These are phyloP conservation scores for Calycina marina DNA, from an alignment of 2,329 filamentous ascomycete species.

Conservation along the genomic window DNA sequence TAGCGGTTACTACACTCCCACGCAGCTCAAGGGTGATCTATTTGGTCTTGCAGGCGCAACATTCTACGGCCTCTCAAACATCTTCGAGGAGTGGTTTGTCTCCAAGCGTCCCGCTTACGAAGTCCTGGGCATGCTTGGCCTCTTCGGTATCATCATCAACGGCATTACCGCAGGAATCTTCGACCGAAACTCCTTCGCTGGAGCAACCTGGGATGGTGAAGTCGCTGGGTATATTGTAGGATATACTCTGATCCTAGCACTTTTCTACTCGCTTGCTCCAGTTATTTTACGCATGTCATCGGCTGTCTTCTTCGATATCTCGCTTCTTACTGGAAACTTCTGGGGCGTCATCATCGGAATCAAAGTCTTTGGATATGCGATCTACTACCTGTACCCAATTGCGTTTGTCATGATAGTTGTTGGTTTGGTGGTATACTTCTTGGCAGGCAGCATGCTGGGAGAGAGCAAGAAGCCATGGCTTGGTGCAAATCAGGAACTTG, in stretches of 20 bases:
- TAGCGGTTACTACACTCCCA: constrained; percentile 51
- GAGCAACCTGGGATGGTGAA: constrained; percentile 47
- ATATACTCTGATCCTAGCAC: constrained; percentile 66
- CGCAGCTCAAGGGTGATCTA: constrained; percentile 79
- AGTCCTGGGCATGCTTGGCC: constrained; percentile 77
- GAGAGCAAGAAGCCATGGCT: constrained; percentile 94
- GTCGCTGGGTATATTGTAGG: constrained; percentile 76
- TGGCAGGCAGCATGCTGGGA: constrained; percentile 66
- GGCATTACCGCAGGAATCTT: constrained; percentile 85
- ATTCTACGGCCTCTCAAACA: constrained; percentile 82
- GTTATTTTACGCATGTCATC: constrained; percentile 78
- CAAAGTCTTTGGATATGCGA: constrained; percentile 61
- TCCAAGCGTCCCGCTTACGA: constrained; percentile 78
- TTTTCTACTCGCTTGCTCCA: constrained; percentile 83
- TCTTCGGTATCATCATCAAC: constrained; percentile 84
- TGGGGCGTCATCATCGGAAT: constrained; percentile 93
- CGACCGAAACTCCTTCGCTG: constrained; percentile 58
- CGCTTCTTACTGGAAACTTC: constrained; percentile 84
- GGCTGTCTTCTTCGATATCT: constrained; percentile 95
- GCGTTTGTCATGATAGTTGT: constrained; percentile 87
- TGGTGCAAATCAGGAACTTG: constrained; percentile 69
- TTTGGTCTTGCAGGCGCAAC: constrained; percentile 83
- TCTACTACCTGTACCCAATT: constrained; percentile 90
- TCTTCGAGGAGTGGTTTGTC: constrained; percentile 89
- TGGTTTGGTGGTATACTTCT: constrained; percentile 76